Percentiles rank a stretch among this genome's conserved stretches.
Evolutionary conservation across 2,329 filamentous ascomycete species (phyloP).

Genomic region (Pseudocercospora fijiensis): DNA sequence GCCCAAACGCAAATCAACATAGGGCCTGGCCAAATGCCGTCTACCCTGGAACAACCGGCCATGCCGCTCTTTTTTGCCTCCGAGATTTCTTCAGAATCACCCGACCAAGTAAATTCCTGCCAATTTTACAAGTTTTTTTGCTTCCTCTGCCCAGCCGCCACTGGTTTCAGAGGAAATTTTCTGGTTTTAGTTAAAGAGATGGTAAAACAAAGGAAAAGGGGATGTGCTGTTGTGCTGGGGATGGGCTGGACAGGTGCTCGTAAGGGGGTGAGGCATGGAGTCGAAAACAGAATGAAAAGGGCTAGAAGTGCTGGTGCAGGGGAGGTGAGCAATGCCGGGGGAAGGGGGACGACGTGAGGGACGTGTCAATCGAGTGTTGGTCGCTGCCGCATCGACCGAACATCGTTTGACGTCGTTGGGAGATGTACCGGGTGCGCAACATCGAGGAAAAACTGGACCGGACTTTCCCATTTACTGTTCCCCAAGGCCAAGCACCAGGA

Average conservation of each 20-base stretch:
- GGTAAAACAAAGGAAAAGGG: not conserved
- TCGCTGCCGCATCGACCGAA: not conserved
- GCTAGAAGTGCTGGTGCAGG: not conserved
- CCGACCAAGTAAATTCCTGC: not conserved
- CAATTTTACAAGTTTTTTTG: constrained; percentile 1
- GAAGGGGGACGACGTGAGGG: not conserved
- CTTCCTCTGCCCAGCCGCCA: not conserved
- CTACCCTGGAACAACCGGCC: not conserved
- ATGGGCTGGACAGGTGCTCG: not conserved
- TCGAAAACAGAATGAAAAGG: too few relatives aligned
- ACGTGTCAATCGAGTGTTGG: constrained; percentile 1
- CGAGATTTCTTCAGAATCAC: not conserved
- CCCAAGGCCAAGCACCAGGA: not conserved
- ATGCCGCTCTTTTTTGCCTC: not conserved
- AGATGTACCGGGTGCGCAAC: too few relatives aligned
- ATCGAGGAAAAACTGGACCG: not conserved
- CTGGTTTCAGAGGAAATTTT: not conserved
- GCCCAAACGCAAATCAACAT: not conserved
- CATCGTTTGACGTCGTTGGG: not conserved
- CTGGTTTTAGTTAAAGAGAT: not conserved
- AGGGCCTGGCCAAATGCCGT: not conserved
- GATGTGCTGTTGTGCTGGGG: not conserved
- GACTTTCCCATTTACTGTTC: not conserved
- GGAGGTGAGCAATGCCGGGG: not conserved
- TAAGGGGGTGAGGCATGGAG: too few relatives aligned